Base-by-base conservation (phyloP, 306 rosid species). In the Trichosanthes cucumerina region DNA sequence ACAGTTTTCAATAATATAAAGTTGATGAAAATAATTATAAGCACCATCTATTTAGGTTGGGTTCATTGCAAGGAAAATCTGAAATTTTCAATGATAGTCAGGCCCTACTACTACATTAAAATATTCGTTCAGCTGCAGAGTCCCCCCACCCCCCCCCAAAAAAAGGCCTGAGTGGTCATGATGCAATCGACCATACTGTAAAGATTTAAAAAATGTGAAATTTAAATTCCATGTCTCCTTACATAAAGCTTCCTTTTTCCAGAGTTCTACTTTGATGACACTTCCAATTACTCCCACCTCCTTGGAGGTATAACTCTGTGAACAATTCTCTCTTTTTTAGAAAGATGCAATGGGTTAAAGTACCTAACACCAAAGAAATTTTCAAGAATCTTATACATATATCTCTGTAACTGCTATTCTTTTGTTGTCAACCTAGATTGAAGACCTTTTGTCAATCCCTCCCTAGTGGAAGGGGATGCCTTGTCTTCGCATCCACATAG, bases 281-380 rank as follows among this genome's bases (percentile, higher is more conserved):
- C 96, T 93, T 90, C 96, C 63, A 81, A 85, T 80, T 92, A 94
- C 84, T 87, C 96, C 70, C 7, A n/a, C n/a, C n/a, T n/a, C 5
- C 33, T 28, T 91, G 82, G 86, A 97, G 83, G 93, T 96, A 90
- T 90, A 92, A 91, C 90, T 93, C 65, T 28, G 28, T 26, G 18
- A 60, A 24, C 1, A 1, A 13, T 24, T 24, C 11, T 2, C 10
- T 59, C 36, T 24, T 59, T 10, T 11, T 9, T 4, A 23, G 12
- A 59, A 24, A 59, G 11, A 24, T 57, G 38, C 7, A 23, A n/a
- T 3, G 4, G 31, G 18, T 59, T 26, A 57, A 59, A 33, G n/a
- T n/a, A 43, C 23, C 33, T 63, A 3, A 26, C 15, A 4, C 34
- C 36, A 13, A 31, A 31, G 21, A 3, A 31, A 16, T 13, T 9